A percentile compares a stretch with the other conserved stretches of the same genome.
Evolutionary conservation across 192 early-diverging fungal genomes (phyloP).

Genomic region (Piromyces finnis): DNA sequence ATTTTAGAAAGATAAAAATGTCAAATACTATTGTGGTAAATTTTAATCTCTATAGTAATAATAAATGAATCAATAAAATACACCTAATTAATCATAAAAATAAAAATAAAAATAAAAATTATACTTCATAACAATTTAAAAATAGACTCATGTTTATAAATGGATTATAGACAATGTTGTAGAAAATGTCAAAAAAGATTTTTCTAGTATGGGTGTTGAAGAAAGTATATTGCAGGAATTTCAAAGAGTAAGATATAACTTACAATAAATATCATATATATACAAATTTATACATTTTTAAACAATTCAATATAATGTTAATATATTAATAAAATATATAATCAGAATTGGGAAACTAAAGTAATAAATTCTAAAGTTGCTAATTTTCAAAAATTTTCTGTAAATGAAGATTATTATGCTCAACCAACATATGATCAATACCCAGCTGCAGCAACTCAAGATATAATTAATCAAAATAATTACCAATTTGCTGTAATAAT

Average conservation of each 20-base stretch:
- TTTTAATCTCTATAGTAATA: no score
- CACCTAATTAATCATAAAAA: not conserved
- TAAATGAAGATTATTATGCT: conserved; percentile 3
- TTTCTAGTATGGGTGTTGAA: conserved; percentile 79
- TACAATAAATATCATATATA: no score
- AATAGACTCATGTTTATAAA: conserved; percentile 36
- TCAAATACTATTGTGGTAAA: no score
- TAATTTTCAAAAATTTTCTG: conserved; percentile 6
- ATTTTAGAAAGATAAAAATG: no score
- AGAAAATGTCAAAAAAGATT: conserved; percentile 62
- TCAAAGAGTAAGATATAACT: conserved; percentile 47
- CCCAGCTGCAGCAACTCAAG: not conserved
- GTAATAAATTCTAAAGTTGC: conserved; percentile 27
- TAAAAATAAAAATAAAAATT: conserved; percentile 5
- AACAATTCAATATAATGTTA: no score
- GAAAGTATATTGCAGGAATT: conserved; percentile 72
- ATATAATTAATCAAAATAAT: conserved; percentile 1
- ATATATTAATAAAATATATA: not conserved
- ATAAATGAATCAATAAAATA: no score
- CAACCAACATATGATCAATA: not conserved
- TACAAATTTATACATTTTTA: no score
- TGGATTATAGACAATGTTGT: conserved; percentile 91
- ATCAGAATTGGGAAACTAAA: conserved; percentile 37
- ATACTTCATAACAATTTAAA: no score
- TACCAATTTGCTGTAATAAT: not conserved